Evolutionary conservation across 495 filamentous ascomycete species (phyloP).

Genomic region (Talaromyces liani): DNA sequence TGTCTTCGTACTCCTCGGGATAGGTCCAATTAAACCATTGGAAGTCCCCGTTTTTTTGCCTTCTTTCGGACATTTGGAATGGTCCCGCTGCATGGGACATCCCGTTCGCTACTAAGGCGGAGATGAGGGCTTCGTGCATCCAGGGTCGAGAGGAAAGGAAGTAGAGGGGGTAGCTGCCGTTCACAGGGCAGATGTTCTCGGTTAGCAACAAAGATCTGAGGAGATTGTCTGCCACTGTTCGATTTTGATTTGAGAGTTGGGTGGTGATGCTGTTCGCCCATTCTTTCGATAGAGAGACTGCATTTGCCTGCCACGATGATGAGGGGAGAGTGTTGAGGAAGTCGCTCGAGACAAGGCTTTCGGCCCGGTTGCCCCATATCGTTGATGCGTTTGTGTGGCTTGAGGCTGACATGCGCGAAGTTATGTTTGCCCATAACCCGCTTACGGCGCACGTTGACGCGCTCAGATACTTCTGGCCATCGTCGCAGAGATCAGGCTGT

Average conservation of each 20-base stretch:
- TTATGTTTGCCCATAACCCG: slow-evolving; percentile 1
- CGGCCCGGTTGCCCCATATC: not conserved
- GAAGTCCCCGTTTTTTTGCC: not conserved
- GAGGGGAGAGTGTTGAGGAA: not conserved
- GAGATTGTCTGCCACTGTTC: slow-evolving; percentile 4
- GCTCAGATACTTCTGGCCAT: slow-evolving; percentile 4
- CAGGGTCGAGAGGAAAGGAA: not conserved
- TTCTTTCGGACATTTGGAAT: not conserved
- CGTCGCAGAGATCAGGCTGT: slow-evolving; percentile 3
- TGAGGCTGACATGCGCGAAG: not conserved
- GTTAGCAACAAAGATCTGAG: slow-evolving; percentile 1
- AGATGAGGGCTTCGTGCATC: slow-evolving; percentile 6
- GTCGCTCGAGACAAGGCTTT: not conserved
- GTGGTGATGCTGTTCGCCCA: slow-evolving; percentile 6
- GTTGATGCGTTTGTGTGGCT: not conserved
- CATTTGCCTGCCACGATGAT: not conserved
- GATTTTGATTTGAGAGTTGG: not conserved
- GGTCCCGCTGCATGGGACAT: not conserved
- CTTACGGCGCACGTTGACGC: not conserved
- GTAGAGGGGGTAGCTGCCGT: not conserved
- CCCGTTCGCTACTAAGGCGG: not conserved
- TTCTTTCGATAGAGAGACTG: not conserved
- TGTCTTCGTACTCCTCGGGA: not conserved
- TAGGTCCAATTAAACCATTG: not conserved
- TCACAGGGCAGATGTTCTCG: not conserved